Evolutionary conservation across 2,329 filamentous ascomycete species (phyloP), one percentile per base, ranked within the genome.

Genomic region (Fusarium mundagurra): DNA sequence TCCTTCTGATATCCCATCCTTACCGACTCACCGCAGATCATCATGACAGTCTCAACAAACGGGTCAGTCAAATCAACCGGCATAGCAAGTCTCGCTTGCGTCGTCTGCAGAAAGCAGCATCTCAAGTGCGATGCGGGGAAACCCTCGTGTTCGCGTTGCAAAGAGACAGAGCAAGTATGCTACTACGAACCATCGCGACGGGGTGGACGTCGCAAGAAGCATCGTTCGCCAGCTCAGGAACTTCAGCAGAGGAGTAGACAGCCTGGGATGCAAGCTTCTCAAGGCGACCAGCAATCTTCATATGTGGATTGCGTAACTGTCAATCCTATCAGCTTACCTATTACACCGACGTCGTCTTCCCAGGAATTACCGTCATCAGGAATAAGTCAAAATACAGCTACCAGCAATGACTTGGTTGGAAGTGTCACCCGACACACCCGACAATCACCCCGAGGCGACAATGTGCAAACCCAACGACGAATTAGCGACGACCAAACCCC

Each of bases 81-180:
- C 1, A 64, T 74, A 24, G 72, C 69, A 7, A 48, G 69, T 3
- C 68, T 77, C 5, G 75, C 75, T 10, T 77, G 75, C 39, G 72
- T 72, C 43, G 71, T 66, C 8, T 77, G 75, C 57, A 64, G 75
- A 45, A 76, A 73, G 13, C 73, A 77, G 6, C 75, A 77, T 17
- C 71, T 77, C 43, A 77, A 77, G 50, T 77, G 75, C 44, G 75
- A 77, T 44, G 75, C 61, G n/a, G 69, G 71, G 18, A 70, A 58
- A 24, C 75, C 75, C 3, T 71, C 69, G 12, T 77, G 75, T 44
- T 72, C 73, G 24, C 71, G 75, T 27, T 77, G 75, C 38, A 54
- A 48, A 27, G 64, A 74, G 18, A 57, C 64, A 1, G 61, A 54
- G 1, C 57, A 55, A 10, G 39, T 64, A 6, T 77, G 75, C 60